Conservation (phyloP, 192 early-diverging fungal species). For the Dissophora globulifera region DNA sequence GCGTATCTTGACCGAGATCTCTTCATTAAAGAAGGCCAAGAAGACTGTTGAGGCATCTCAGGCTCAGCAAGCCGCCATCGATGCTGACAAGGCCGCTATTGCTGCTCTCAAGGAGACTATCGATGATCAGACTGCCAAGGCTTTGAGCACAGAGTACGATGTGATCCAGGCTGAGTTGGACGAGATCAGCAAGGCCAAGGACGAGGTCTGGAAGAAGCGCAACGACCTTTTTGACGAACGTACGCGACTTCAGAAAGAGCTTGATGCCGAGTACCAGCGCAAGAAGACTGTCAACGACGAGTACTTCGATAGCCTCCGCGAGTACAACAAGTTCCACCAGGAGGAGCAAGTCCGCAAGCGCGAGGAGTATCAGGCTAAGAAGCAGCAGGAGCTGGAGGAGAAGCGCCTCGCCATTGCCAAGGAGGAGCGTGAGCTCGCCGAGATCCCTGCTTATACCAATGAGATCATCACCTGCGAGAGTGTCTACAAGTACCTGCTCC, state of each 20-base stretch:
- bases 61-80: slow-evolving; percentile 64
- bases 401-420: slow-evolving; percentile 76
- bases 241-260: slow-evolving; percentile 71
- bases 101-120: slow-evolving; percentile 76
- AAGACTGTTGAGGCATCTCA: slow-evolving; percentile 74
- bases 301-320: slow-evolving; percentile 77
- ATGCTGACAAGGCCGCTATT: slow-evolving; percentile 65
- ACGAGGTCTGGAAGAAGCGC: slow-evolving; percentile 70
- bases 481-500: slow-evolving; percentile 79
- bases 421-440: slow-evolving; percentile 85
- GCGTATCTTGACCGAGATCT: slow-evolving; percentile 85
- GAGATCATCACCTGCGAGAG: slow-evolving; percentile 89
- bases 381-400: slow-evolving; percentile 73
- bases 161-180: slow-evolving; percentile 79
- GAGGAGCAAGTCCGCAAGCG: slow-evolving; percentile 72
- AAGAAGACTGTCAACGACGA: slow-evolving; percentile 75
- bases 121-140: slow-evolving; percentile 70
- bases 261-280: slow-evolving; percentile 76
- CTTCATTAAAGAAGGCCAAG: slow-evolving; percentile 77
- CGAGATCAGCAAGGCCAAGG: slow-evolving; percentile 68
- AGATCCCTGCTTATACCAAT: slow-evolving; percentile 85
- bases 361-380: slow-evolving; percentile 74
- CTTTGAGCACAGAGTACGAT: slow-evolving; percentile 75
- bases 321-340: slow-evolving; percentile 77
- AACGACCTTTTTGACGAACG: slow-evolving; percentile 77